Percentiles rank a stretch among this genome's conserved stretches.
Conservation (phyloP, 768 basidiomycete genomes). For the Cyclocybe cylindracea region DNA sequence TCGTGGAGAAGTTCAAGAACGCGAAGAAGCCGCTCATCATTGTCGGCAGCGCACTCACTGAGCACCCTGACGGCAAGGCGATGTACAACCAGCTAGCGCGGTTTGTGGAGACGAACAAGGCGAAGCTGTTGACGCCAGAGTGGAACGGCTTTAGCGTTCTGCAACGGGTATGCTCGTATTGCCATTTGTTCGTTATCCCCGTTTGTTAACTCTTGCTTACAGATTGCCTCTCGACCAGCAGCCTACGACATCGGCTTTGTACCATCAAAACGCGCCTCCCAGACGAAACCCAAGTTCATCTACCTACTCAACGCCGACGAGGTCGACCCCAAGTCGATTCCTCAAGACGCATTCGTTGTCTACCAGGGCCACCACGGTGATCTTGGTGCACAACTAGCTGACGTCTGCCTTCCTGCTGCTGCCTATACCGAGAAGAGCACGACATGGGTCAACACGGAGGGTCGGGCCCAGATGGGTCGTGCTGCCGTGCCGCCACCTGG, state of each 20-base stretch:
- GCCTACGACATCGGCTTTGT: constrained; percentile 95
- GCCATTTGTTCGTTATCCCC: constrained; percentile 1
- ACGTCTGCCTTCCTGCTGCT: constrained; percentile 88
- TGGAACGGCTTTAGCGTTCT: constrained; percentile 96
- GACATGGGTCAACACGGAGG: constrained; percentile 98
- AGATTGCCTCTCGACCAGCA: constrained; percentile 91
- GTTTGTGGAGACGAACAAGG: constrained; percentile 79
- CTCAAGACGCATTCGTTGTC: constrained; percentile 91
- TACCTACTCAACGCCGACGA: constrained; percentile 98
- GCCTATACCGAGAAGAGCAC: constrained; percentile 90
- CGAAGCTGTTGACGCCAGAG: constrained; percentile 74
- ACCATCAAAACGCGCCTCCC: constrained; percentile 75
- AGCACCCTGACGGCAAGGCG: constrained; percentile 82
- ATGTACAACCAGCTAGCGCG: constrained; percentile 77
- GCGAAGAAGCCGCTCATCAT: constrained; percentile 94
- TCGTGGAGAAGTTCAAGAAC: constrained; percentile 82
- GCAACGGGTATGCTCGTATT: constrained; percentile 70
- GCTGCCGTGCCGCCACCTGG: constrained; percentile 95
- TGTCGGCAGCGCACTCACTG: constrained; percentile 83
- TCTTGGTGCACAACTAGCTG: constrained; percentile 94
- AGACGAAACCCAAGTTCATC: constrained; percentile 87
- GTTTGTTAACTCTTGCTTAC: constrained; percentile 4
- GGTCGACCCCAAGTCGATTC: constrained; percentile 84
- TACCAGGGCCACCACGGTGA: constrained; percentile 99
- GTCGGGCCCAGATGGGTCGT: constrained; percentile 86